Percentiles rank a stretch among this genome's conserved stretches.
Conservation (phyloP, 2,329 filamentous ascomycete species). For the Atkinsonella texensis region DNA sequence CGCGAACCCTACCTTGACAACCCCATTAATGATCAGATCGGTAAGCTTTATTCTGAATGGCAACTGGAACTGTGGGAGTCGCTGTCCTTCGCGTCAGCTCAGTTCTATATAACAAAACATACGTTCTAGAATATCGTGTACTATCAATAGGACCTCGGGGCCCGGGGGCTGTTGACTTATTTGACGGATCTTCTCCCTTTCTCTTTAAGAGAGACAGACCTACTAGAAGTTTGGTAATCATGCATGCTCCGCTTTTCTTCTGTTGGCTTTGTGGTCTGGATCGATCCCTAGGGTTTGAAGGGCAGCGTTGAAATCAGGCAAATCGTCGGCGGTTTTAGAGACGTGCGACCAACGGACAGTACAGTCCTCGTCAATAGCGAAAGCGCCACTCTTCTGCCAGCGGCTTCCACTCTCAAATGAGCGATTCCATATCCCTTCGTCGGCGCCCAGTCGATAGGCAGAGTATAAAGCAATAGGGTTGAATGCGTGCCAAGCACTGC, state of each 20-base stretch:
- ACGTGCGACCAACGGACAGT: constrained; percentile 20
- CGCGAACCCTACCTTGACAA: too few species aligned
- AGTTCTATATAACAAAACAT: too few species aligned
- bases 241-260: background rate
- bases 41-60: too few species aligned
- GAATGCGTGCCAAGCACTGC: constrained; percentile 49
- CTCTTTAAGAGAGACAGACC: too few species aligned
- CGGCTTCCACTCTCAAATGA: constrained; percentile 52
- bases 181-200: too few species aligned
- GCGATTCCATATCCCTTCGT: constrained; percentile 55
- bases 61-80: too few species aligned
- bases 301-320: constrained; percentile 19
- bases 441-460: constrained; percentile 44
- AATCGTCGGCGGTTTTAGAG: constrained; percentile 18
- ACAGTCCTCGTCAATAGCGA: constrained; percentile 31
- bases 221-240: background rate
- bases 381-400: constrained; percentile 59
- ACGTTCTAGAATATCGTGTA: too few species aligned
- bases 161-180: too few species aligned
- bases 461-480: constrained; percentile 44
- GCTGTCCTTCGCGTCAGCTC: too few species aligned
- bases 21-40: too few species aligned
- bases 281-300: constrained; percentile 15
- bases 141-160: too few species aligned
- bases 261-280: background rate